Conservation (phyloP, 495 filamentous ascomycete genomes). For the Jackrogersella minutella region DNA sequence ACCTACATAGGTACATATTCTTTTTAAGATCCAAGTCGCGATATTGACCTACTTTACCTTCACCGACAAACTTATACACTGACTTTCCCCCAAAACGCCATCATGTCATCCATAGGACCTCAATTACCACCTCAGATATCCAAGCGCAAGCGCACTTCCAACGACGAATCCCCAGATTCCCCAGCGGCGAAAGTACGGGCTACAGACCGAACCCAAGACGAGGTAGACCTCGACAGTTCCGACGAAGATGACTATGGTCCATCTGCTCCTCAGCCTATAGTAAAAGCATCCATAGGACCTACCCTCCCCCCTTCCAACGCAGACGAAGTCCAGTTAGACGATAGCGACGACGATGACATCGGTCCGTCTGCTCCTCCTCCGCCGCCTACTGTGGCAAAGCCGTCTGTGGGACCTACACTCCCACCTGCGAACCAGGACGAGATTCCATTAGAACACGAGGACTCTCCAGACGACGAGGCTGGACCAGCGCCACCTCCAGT, state of each 20-base stretch:
- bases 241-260: conserved; percentile 52
- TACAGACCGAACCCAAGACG: conserved; percentile 47
- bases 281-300: conserved; percentile 32
- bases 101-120: conserved; percentile 61
- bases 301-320: conserved; percentile 38
- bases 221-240: conserved; percentile 45
- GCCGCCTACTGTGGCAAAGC: conserved; percentile 9
- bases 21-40: not conserved
- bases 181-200: conserved; percentile 51
- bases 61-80: not conserved
- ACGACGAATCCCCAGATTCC: conserved; percentile 49
- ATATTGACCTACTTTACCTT: not conserved
- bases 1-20: not conserved
- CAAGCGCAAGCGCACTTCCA: conserved; percentile 61
- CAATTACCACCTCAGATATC: conserved; percentile 59
- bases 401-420: conserved; percentile 48
- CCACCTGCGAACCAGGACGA: conserved; percentile 43
- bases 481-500: conserved; percentile 35
- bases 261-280: conserved; percentile 28
- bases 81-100: not conserved
- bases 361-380: conserved; percentile 29
- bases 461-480: conserved; percentile 10
- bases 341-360: conserved; percentile 38
- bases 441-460: conserved; percentile 34
- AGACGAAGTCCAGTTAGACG: conserved; percentile 34